A percentile compares a stretch with the other conserved stretches of the same genome.
phyloP scores from a whole-genome alignment of 2,329 filamentous ascomycete genomes.

The Didymella pinodella region DNA sequence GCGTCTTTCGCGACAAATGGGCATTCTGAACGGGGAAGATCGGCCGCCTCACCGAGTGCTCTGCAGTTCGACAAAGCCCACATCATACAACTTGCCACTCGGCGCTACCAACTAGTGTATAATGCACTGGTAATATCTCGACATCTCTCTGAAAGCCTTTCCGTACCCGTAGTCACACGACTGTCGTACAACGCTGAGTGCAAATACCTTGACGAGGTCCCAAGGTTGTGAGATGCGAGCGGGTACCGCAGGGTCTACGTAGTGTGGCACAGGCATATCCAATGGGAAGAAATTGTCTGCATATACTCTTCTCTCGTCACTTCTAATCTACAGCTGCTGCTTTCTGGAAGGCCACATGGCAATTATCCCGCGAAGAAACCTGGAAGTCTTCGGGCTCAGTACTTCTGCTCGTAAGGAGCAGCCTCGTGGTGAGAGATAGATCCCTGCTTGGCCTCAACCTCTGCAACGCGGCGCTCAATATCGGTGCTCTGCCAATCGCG shows the following conservation, averaged over 20 bases:
- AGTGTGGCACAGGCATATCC: neutral
- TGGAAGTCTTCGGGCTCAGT: neutral
- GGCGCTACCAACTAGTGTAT: neutral
- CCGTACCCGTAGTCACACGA: neutral
- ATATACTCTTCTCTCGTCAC: neutral
- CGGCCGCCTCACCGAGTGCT: neutral
- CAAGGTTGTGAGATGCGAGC: neutral
- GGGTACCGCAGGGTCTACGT: neutral
- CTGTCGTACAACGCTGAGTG: neutral
- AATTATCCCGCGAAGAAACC: neutral
- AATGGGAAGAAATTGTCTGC: neutral
- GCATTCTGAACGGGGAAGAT: neutral
- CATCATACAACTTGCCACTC: neutral
- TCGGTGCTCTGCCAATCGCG: conserved; percentile 62
- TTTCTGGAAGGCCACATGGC: neutral
- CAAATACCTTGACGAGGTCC: neutral
- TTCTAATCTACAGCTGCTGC: neutral
- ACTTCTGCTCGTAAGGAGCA: conserved; percentile 6
- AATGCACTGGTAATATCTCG: neutral
- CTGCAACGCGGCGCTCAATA: conserved; percentile 65
- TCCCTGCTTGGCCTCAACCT: conserved; percentile 63
- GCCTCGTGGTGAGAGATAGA: conserved; percentile 31
- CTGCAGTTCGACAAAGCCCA: neutral
- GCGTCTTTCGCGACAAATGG: neutral
- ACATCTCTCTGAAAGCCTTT: neutral